These are phyloP conservation scores for Fusarium sp. DNA, from an alignment of 2,329 filamentous ascomycete species.

Conservation along the genomic window DNA sequence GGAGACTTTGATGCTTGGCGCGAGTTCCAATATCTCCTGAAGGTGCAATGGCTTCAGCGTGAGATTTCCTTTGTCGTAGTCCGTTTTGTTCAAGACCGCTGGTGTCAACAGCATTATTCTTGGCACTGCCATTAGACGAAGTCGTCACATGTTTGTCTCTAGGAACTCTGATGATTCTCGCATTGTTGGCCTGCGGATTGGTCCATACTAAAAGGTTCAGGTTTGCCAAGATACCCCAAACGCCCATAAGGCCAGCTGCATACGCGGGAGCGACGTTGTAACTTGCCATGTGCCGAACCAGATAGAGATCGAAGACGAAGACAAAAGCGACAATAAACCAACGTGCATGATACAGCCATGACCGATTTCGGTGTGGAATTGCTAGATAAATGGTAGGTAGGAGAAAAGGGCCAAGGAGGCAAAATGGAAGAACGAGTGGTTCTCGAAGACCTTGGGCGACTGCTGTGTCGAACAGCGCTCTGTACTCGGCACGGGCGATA, in stretches of 20 bases:
- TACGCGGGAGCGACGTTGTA: slow-evolving; percentile 65
- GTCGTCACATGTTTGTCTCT: slow-evolving; percentile 2
- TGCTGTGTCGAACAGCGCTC: slow-evolving; percentile 52
- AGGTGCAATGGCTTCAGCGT: neutral
- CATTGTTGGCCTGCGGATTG: slow-evolving; percentile 67
- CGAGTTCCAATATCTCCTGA: slow-evolving; percentile 2
- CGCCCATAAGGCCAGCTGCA: slow-evolving; percentile 61
- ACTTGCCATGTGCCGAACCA: slow-evolving; percentile 60
- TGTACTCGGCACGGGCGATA: slow-evolving; percentile 51
- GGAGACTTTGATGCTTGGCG: slow-evolving; percentile 2
- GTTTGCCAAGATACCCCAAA: slow-evolving; percentile 64
- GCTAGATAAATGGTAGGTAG: slow-evolving; percentile 67
- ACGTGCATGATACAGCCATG: slow-evolving; percentile 62
- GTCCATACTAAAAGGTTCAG: slow-evolving; percentile 65
- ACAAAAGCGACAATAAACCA: slow-evolving; percentile 63
- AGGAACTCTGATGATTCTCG: slow-evolving; percentile 59
- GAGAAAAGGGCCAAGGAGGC: slow-evolving; percentile 60
- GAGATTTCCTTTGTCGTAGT: slow-evolving; percentile 37
- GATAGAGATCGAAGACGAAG: slow-evolving; percentile 58
- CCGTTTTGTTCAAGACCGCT: slow-evolving; percentile 15
- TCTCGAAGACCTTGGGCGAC: slow-evolving; percentile 55
- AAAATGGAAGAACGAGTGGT: slow-evolving; percentile 66
- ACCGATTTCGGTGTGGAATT: slow-evolving; percentile 64
- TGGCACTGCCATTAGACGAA: neutral
- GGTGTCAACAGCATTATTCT: neutral